phyloP scores from a whole-genome alignment of 805 yeast genomes.

The Saccharomycopsis malanga region DNA sequence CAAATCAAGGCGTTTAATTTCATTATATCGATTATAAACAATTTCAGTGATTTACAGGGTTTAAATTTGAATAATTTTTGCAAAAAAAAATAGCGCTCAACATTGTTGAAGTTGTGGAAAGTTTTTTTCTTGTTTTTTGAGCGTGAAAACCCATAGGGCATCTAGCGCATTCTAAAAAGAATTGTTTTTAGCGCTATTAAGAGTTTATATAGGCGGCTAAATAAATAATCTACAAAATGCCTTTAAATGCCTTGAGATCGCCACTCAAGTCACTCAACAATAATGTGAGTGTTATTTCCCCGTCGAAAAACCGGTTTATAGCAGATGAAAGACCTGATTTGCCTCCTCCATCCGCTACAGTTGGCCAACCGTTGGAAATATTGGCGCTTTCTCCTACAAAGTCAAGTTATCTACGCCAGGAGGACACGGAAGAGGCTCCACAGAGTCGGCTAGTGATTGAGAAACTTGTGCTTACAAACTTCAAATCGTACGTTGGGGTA shows the following conservation, averaged over 20 bases:
- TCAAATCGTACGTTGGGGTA: slow-evolving; percentile 91
- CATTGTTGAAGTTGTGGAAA: too few relatives aligned
- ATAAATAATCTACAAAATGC: slow-evolving; percentile 9
- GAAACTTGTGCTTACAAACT: slow-evolving; percentile 67
- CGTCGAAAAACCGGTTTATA: slow-evolving; percentile 21
- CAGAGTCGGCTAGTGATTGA: slow-evolving; percentile 63
- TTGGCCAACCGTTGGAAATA: slow-evolving; percentile 5
- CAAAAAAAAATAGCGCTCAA: too few relatives aligned
- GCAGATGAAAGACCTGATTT: slow-evolving; percentile 19
- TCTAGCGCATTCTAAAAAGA: not conserved
- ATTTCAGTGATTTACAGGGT: too few relatives aligned
- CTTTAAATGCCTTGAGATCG: slow-evolving; percentile 12
- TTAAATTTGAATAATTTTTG: too few relatives aligned
- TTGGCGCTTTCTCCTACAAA: slow-evolving; percentile 12
- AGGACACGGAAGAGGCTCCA: slow-evolving; percentile 27
- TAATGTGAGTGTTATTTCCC: slow-evolving; percentile 16
- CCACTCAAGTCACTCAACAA: slow-evolving; percentile 17
- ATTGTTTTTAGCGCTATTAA: not conserved
- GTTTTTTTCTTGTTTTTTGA: too few relatives aligned
- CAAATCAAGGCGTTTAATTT: too few relatives aligned
- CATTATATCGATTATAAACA: too few relatives aligned
- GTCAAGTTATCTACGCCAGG: not conserved
- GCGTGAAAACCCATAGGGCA: too few relatives aligned
- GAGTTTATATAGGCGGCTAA: too few relatives aligned
- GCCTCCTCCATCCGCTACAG: slow-evolving; percentile 18